Evolutionary conservation across 2,329 filamentous ascomycete species (phyloP).

Genomic region (Aspergillus spinulosporus): DNA sequence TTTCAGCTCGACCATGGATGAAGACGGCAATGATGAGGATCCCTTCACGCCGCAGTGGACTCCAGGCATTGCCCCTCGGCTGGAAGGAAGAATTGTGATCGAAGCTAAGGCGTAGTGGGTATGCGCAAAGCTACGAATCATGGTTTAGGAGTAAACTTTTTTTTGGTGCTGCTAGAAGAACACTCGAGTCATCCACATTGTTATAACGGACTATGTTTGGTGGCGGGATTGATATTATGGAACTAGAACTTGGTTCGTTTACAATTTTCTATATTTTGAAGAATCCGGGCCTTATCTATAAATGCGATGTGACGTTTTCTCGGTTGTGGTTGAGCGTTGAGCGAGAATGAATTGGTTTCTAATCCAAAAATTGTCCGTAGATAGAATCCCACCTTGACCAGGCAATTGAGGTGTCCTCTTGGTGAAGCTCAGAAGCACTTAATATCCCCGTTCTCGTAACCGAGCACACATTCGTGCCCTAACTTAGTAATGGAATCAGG

Average conservation of each 20-base stretch:
- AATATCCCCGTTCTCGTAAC: too few relatives aligned
- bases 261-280: neutral
- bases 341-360: too few relatives aligned
- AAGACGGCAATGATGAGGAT: slow-evolving; percentile 51
- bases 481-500: too few relatives aligned
- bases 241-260: neutral
- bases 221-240: slow-evolving; percentile 1
- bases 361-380: too few relatives aligned
- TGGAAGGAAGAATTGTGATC: slow-evolving; percentile 71
- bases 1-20: slow-evolving; percentile 53
- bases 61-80: slow-evolving; percentile 70
- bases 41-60: slow-evolving; percentile 72
- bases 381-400: too few relatives aligned
- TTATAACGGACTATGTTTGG: neutral
- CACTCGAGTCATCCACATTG: neutral
- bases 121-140: slow-evolving; percentile 1
- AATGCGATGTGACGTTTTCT: too few relatives aligned
- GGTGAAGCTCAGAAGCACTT: too few relatives aligned
- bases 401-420: too few relatives aligned
- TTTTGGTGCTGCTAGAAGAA: neutral
- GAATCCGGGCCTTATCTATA: neutral
- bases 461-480: too few relatives aligned
- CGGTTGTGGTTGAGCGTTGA: too few relatives aligned
- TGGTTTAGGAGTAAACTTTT: neutral
- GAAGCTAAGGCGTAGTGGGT: slow-evolving; percentile 13